Conservation (phyloP, 495 filamentous ascomycete genomes). For the Friedmanniomyces simplex region DNA sequence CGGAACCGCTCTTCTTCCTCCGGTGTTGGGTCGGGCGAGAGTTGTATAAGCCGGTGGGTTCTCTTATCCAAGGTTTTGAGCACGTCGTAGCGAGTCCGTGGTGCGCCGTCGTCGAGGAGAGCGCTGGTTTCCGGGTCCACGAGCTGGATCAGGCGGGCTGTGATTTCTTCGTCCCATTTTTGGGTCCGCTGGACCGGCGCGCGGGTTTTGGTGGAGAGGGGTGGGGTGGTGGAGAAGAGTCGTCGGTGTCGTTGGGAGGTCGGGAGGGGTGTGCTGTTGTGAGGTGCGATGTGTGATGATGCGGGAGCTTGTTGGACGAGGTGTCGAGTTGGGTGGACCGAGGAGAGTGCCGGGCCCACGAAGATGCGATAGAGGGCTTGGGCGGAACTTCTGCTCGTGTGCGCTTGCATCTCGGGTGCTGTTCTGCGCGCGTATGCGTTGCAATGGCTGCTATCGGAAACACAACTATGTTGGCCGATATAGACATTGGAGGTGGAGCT, state of each 20-base stretch:
- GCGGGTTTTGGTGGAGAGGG: background rate
- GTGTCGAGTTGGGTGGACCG: background rate
- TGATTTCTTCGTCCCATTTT: constrained; percentile 23
- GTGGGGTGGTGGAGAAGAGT: background rate
- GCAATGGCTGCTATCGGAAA: no score
- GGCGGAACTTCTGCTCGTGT: background rate
- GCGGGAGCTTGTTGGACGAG: background rate
- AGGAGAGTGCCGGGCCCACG: background rate
- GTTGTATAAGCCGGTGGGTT: constrained; percentile 47
- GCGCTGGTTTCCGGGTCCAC: constrained; percentile 22
- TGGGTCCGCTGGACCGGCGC: constrained; percentile 7
- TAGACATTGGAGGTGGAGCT: no score
- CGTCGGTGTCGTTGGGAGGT: background rate
- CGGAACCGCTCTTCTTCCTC: no score
- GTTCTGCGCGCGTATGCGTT: no score
- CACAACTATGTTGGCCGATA: no score
- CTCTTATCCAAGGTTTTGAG: constrained; percentile 40
- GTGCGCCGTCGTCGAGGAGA: constrained; percentile 1
- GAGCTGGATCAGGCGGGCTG: constrained; percentile 9
- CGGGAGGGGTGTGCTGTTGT: background rate
- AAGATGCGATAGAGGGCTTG: background rate
- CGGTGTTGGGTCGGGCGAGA: constrained; percentile 32
- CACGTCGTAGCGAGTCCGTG: constrained; percentile 43
- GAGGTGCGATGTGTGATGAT: background rate
- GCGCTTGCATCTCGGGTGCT: no score